Conservation (phyloP, 2,329 filamentous ascomycete genomes). For the Pestalotiopsis sp. region DNA sequence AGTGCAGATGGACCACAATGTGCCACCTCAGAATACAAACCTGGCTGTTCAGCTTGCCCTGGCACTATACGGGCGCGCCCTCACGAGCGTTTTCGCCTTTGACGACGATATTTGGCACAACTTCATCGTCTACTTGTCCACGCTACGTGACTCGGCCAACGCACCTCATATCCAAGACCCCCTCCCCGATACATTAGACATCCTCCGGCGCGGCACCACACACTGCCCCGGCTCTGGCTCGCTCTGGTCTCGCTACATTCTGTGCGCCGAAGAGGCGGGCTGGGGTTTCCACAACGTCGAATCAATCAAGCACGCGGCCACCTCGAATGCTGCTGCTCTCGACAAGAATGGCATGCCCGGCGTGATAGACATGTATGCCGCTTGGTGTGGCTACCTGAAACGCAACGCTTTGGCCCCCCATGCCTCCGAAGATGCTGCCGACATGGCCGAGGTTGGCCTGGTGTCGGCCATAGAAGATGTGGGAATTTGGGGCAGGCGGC, state of each 20-base stretch:
- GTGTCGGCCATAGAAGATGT: conserved; percentile 85
- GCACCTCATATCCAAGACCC: conserved; percentile 37
- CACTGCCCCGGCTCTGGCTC: conserved; percentile 93
- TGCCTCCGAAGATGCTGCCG: conserved; percentile 78
- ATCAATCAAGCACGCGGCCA: conserved; percentile 88
- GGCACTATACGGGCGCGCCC: conserved; percentile 77
- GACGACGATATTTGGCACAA: conserved; percentile 82
- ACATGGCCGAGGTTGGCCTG: conserved; percentile 89
- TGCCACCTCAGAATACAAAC: conserved; percentile 47
- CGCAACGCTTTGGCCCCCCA: conserved; percentile 77
- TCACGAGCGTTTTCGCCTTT: conserved; percentile 68
- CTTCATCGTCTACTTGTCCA: conserved; percentile 74
- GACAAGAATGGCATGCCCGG: conserved; percentile 86
- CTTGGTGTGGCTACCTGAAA: conserved; percentile 93
- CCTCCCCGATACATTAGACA: conserved; percentile 60
- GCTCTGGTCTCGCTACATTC: conserved; percentile 87
- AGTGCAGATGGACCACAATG: conserved; percentile 52
- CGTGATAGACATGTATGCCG: conserved; percentile 86
- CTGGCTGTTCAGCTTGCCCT: conserved; percentile 54
- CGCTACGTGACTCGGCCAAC: conserved; percentile 44
- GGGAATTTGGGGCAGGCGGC: conserved; percentile 72
- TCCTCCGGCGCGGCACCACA: conserved; percentile 78
- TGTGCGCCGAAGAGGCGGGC: conserved; percentile 79
- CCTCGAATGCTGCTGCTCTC: conserved; percentile 73
- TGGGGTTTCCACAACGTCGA: conserved; percentile 81